phyloP scores from a whole-genome alignment of 2,329 filamentous ascomycete genomes.

The Trichoderma sp. region DNA sequence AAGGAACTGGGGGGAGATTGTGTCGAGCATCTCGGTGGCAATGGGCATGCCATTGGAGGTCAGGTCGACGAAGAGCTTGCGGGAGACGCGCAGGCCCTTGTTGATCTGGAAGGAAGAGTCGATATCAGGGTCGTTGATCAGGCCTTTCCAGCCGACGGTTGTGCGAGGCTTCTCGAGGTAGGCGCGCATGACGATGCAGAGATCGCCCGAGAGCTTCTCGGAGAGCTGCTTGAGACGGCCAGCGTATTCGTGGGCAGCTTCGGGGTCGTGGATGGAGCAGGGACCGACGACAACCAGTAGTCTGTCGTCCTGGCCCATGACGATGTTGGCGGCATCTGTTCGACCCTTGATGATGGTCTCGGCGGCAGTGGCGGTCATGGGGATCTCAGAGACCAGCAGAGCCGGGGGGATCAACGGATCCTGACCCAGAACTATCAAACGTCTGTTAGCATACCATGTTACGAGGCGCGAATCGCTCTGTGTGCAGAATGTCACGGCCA shows the following conservation, averaged over 20 bases:
- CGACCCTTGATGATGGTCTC: conserved; percentile 72
- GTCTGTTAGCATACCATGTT: conserved; percentile 28
- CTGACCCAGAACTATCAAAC: conserved; percentile 78
- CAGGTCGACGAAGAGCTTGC: conserved; percentile 90
- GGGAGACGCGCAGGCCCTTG: conserved; percentile 90
- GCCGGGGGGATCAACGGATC: conserved; percentile 89
- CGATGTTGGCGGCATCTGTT: conserved; percentile 69
- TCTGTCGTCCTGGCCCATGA: conserved; percentile 78
- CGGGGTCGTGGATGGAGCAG: conserved; percentile 96
- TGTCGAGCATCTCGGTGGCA: conserved; percentile 97
- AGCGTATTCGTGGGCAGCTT: conserved; percentile 85
- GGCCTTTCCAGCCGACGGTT: conserved; percentile 97
- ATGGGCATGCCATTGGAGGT: conserved; percentile 89
- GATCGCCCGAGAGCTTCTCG: conserved; percentile 76
- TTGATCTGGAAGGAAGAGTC: conserved; percentile 98
- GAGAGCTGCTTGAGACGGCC: conserved; percentile 73
- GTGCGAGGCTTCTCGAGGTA: conserved; percentile 99
- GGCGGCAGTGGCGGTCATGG: conserved; percentile 63
- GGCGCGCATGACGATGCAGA: conserved; percentile 94
- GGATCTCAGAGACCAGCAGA: conserved; percentile 83
- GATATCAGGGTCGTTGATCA: conserved; percentile 99
- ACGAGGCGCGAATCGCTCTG: not conserved
- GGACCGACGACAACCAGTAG: conserved; percentile 93
- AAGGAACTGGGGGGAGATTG: conserved; percentile 96
- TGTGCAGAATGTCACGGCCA: not conserved